A percentile compares a stretch with the other conserved stretches of the same genome.
These are phyloP conservation scores for Dichotomopilus funicola DNA, from an alignment of 2,329 filamentous ascomycete genomes.

Conservation along the genomic window DNA sequence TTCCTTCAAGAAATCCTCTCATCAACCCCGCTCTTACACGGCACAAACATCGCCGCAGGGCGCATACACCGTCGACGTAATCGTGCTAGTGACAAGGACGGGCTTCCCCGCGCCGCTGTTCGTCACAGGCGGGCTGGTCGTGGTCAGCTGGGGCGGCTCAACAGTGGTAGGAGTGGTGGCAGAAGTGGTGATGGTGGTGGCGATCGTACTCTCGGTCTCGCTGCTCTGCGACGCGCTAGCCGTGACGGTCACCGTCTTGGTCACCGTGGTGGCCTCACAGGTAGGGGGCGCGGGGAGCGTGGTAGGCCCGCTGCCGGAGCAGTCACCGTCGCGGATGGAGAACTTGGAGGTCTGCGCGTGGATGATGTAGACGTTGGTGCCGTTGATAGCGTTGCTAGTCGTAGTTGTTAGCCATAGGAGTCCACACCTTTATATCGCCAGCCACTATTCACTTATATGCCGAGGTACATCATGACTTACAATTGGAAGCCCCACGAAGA, in stretches of 20 bases:
- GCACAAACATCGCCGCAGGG: conserved; percentile 22
- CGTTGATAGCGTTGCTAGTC: conserved; percentile 37
- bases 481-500: conserved; percentile 36
- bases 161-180: neutral
- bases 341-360: conserved; percentile 37
- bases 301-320: conserved; percentile 21
- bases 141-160: neutral
- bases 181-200: neutral
- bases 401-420: neutral
- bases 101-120: neutral
- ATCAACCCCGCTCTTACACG: conserved; percentile 8
- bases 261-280: conserved; percentile 27
- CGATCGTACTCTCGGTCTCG: neutral
- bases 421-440: neutral
- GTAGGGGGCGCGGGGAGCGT: conserved; percentile 9
- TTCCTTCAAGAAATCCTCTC: too few relatives aligned
- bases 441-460: too few relatives aligned
- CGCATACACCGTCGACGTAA: conserved; percentile 20
- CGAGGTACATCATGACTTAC: conserved; percentile 13
- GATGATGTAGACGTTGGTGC: conserved; percentile 39
- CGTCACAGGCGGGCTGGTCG: conserved; percentile 12
- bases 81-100: neutral
- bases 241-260: conserved; percentile 14
- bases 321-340: conserved; percentile 28
- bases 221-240: conserved; percentile 4